Conservation (phyloP, 139 green algal genomes). For the Spirogloea muscicola region DNA sequence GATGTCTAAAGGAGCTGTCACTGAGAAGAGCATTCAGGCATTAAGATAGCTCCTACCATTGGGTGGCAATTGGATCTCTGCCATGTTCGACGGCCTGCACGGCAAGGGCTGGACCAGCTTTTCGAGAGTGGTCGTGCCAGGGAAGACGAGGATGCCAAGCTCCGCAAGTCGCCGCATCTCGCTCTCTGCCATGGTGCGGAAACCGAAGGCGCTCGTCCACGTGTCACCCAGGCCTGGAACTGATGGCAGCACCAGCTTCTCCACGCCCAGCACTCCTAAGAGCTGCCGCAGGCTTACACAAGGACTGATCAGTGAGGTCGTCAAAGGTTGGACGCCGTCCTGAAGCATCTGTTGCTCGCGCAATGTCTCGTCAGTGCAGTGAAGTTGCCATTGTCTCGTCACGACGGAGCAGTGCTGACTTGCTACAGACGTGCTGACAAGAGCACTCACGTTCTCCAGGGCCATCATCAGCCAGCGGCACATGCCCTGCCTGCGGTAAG, state of each 20-base stretch:
- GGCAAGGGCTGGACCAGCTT: slow-evolving; percentile 16
- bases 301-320: too few relatives aligned
- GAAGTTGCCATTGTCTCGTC: too few relatives aligned
- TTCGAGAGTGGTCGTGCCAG: slow-evolving; percentile 38
- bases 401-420: too few relatives aligned
- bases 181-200: slow-evolving; percentile 13
- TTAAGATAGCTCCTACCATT: too few relatives aligned
- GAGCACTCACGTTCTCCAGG: slow-evolving; percentile 39
- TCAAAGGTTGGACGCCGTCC: too few relatives aligned
- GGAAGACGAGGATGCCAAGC: slow-evolving; percentile 45
- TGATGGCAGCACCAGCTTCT: slow-evolving; percentile 48
- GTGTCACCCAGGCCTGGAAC: slow-evolving; percentile 32
- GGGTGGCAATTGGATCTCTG: too few relatives aligned
- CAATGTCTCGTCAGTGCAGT: too few relatives aligned
- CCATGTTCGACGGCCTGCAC: too few relatives aligned
- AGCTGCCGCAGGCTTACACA: slow-evolving; percentile 30
- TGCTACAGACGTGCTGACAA: too few relatives aligned
- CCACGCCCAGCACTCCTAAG: slow-evolving; percentile 35
- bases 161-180: slow-evolving; percentile 17
- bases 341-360: too few relatives aligned
- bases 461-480: slow-evolving; percentile 27
- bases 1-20: too few relatives aligned
- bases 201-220: slow-evolving; percentile 42
- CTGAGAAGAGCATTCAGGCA: too few relatives aligned
- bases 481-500: slow-evolving; percentile 49